These are phyloP conservation scores for Cicer arietinum DNA, from an alignment of 306 rosid species.

Conservation along the genomic window DNA sequence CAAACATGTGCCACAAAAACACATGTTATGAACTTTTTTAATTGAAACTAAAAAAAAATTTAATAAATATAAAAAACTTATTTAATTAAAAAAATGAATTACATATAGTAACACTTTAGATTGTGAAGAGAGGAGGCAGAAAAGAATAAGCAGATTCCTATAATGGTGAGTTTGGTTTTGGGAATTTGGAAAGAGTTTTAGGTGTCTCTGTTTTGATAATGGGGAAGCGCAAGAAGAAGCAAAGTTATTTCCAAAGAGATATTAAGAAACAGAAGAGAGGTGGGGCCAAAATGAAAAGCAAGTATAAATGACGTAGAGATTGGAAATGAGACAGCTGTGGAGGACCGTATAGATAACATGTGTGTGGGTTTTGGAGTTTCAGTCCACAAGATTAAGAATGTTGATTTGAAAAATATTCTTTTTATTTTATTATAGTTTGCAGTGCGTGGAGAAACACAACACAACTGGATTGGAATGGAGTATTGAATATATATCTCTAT, in stretches of 20 bases:
- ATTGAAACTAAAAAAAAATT: too few species aligned
- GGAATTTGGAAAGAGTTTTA: slow-evolving; percentile 57
- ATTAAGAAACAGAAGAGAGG: slow-evolving; percentile 44
- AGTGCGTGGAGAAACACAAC: slow-evolving; percentile 46
- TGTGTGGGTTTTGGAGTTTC: slow-evolving; percentile 53
- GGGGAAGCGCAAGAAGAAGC: slow-evolving; percentile 40
- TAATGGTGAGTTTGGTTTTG: slow-evolving; percentile 55
- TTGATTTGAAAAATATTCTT: slow-evolving; percentile 36
- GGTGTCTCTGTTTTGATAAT: slow-evolving; percentile 30
- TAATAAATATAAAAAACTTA: too few species aligned
- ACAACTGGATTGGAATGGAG: slow-evolving; percentile 24
- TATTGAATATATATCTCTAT: slow-evolving; percentile 18
- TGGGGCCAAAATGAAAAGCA: slow-evolving; percentile 63
- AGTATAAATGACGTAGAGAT: slow-evolving; percentile 45
- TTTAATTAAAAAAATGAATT: too few species aligned
- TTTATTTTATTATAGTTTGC: not conserved
- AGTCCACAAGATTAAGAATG: slow-evolving; percentile 41
- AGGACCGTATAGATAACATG: slow-evolving; percentile 42
- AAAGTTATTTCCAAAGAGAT: slow-evolving; percentile 48
- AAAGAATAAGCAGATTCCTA: slow-evolving; percentile 53
- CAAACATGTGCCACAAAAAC: too few species aligned
- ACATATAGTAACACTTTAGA: slow-evolving; percentile 32
- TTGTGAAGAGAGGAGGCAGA: slow-evolving; percentile 44
- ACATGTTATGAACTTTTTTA: too few species aligned
- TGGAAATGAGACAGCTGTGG: slow-evolving; percentile 57